Percentiles rank a stretch among this genome's conserved stretches.
Conservation (phyloP, 805 yeast genomes). For the Saccharomyces eubayanus region DNA sequence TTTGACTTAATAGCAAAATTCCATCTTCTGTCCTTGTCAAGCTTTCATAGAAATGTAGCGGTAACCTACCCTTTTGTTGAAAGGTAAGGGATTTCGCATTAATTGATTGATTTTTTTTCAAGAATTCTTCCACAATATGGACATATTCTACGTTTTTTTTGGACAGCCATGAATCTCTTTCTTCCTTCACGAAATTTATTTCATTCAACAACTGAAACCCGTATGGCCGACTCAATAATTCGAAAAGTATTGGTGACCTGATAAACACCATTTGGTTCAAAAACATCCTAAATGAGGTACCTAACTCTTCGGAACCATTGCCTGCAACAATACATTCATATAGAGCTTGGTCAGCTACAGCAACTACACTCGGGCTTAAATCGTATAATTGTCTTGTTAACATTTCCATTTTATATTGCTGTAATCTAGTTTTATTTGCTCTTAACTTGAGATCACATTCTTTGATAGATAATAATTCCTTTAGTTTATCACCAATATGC, state of each 20-base stretch:
- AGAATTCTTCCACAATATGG: conserved; percentile 37
- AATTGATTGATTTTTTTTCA: conserved; percentile 18
- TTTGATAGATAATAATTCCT: conserved; percentile 4
- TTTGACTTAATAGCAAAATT: conserved; percentile 46
- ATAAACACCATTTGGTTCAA: conserved; percentile 40
- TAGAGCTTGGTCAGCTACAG: conserved; percentile 46
- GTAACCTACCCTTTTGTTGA: conserved; percentile 27
- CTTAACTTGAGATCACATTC: not conserved
- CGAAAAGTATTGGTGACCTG: conserved; percentile 50
- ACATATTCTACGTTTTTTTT: conserved; percentile 41
- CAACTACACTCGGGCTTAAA: conserved; percentile 45
- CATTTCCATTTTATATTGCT: conserved; percentile 32
- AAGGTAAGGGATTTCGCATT: not conserved
- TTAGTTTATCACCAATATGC: conserved; percentile 33
- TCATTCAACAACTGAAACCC: conserved; percentile 64
- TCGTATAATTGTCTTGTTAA: conserved; percentile 68
- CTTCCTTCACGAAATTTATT: conserved; percentile 52
- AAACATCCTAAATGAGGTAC: conserved; percentile 19
- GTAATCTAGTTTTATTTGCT: conserved; percentile 3
- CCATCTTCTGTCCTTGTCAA: conserved; percentile 79
- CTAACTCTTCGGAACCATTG: conserved; percentile 26
- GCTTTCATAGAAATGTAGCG: conserved; percentile 71
- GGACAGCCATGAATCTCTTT: conserved; percentile 61
- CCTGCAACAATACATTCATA: conserved; percentile 42
- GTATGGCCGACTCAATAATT: conserved; percentile 52